Evolutionary conservation across 331 rosid genomes (phyloP).

Genomic region (Cydonia oblonga): DNA sequence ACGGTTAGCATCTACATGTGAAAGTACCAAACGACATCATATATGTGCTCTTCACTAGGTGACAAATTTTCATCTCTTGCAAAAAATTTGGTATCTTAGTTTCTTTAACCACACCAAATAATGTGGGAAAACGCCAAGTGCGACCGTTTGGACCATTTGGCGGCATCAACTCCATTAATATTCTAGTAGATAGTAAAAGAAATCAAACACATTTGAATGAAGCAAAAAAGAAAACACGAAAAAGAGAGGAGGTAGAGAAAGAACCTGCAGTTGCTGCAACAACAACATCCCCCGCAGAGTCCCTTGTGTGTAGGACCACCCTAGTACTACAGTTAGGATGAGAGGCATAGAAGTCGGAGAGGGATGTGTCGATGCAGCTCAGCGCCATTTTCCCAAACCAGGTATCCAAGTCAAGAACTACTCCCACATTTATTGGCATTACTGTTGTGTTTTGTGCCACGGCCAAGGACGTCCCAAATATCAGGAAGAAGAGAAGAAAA

Average conservation of each 20-base stretch:
- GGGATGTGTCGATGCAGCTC: too few species aligned
- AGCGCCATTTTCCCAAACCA: neutral
- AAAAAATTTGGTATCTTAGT: too few species aligned
- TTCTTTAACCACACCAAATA: too few species aligned
- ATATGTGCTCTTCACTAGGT: too few species aligned
- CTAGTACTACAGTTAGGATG: too few species aligned
- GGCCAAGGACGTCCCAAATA: neutral
- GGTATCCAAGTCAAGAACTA: neutral
- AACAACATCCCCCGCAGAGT: neutral
- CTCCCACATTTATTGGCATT: neutral
- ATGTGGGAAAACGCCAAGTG: too few species aligned
- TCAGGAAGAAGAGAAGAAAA: neutral
- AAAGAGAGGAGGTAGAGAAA: neutral
- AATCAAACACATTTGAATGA: neutral
- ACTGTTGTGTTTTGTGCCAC: neutral
- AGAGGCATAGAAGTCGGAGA: too few species aligned
- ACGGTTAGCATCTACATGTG: too few species aligned
- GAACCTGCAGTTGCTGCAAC: slow-evolving; percentile 4
- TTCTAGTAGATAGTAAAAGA: neutral
- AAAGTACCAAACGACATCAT: too few species aligned
- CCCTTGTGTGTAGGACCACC: neutral
- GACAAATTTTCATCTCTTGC: too few species aligned
- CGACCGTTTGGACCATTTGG: neutral
- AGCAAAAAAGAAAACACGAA: too few species aligned
- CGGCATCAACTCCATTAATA: neutral